Evolutionary conservation across 805 yeast genomes (phyloP).

Genomic region (Suhomyces sp.): DNA sequence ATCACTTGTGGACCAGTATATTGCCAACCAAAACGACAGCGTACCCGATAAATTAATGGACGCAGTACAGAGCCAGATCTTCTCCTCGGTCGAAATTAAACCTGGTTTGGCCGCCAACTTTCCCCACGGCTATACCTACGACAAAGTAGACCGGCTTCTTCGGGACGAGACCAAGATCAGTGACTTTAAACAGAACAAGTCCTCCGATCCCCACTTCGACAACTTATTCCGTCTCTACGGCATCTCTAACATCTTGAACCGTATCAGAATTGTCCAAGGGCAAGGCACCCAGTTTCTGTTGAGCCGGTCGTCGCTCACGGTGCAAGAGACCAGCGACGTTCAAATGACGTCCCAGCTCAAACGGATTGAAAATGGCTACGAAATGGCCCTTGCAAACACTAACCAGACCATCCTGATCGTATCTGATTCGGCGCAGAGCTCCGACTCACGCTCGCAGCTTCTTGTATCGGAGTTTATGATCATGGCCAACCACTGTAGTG

Average conservation of each 20-base stretch:
- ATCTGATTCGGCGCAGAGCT: conserved; percentile 14
- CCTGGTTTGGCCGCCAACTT: conserved; percentile 25
- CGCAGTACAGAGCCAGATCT: conserved; percentile 14
- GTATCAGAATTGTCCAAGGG: conserved; percentile 20
- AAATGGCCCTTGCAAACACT: conserved; percentile 12
- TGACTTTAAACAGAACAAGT: conserved; percentile 6
- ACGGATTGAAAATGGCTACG: conserved; percentile 13
- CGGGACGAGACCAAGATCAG: conserved; percentile 16
- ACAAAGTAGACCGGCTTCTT: conserved; percentile 54
- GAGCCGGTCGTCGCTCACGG: conserved; percentile 14
- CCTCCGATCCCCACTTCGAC: conserved; percentile 18
- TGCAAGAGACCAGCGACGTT: not conserved
- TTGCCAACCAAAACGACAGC: conserved; percentile 4
- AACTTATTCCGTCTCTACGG: conserved; percentile 26
- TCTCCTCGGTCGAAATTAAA: conserved; percentile 17
- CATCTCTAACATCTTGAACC: conserved; percentile 24
- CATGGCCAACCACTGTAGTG: conserved; percentile 63
- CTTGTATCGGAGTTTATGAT: conserved; percentile 87
- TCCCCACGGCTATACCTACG: conserved; percentile 53
- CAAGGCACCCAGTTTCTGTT: conserved; percentile 18
- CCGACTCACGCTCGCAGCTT: conserved; percentile 47
- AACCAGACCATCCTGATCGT: conserved; percentile 10
- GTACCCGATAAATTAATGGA: conserved; percentile 7
- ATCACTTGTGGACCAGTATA: conserved; percentile 16
- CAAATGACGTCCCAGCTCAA: not conserved